These are phyloP conservation scores for California macrophylla DNA, from an alignment of 441 rosid genomes.

Conservation along the genomic window DNA sequence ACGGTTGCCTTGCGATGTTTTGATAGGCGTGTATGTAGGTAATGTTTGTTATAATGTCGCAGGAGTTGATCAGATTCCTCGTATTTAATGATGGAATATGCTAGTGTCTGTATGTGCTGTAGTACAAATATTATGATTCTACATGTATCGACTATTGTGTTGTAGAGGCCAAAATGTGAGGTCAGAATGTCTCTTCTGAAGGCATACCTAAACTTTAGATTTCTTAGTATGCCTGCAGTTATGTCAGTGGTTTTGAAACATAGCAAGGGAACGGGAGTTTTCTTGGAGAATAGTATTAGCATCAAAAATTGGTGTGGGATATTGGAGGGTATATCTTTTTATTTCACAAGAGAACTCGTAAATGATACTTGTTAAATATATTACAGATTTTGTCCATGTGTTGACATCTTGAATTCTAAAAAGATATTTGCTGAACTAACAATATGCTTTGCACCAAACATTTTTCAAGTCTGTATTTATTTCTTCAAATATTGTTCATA, in stretches of 20 bases:
- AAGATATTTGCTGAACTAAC: not conserved
- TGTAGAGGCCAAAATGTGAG: not conserved
- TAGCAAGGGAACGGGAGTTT: not conserved
- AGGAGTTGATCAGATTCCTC: not conserved
- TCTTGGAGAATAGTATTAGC: not conserved
- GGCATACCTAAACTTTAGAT: not conserved
- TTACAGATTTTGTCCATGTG: not conserved
- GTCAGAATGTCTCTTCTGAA: not conserved
- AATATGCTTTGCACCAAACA: not conserved
- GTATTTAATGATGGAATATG: not conserved
- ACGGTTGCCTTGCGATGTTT: not conserved
- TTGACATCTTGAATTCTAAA: not conserved
- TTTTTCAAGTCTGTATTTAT: not conserved
- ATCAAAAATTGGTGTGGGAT: not conserved
- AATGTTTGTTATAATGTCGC: not conserved
- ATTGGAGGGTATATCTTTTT: not conserved
- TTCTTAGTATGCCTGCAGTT: not conserved
- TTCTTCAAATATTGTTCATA: not conserved
- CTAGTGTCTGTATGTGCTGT: not conserved
- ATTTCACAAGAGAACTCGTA: not conserved
- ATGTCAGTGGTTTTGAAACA: not conserved
- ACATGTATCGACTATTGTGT: not conserved
- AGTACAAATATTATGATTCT: not conserved
- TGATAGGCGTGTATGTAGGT: not conserved
- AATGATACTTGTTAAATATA: not conserved